phyloP scores from a whole-genome alignment of 306 rosid species.

The Sesbania bispinosa region DNA sequence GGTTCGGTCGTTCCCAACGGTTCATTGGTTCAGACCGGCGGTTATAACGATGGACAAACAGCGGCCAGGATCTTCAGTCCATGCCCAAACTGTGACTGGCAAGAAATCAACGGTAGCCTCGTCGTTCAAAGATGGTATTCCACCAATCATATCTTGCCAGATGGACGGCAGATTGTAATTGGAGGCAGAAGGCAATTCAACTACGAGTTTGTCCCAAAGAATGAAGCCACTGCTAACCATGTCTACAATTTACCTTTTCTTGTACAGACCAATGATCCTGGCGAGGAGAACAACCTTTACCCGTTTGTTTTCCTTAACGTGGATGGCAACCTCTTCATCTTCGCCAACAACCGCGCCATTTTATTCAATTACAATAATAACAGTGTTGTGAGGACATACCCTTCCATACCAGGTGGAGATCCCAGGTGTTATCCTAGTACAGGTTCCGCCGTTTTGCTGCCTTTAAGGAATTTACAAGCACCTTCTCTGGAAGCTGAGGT shows the following conservation, averaged over 20 bases:
- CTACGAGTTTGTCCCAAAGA: conserved; percentile 71
- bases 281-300: conserved; percentile 62
- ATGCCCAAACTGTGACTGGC: no score
- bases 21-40: conserved; percentile 64
- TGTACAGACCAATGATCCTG: conserved; percentile 40
- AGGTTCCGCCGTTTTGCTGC: conserved; percentile 68
- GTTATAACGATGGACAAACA: conserved; percentile 56
- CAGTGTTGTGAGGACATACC: conserved; percentile 38
- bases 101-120: no score
- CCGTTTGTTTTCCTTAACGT: conserved; percentile 64
- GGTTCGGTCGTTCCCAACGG: conserved; percentile 53
- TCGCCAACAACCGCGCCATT: conserved; percentile 63
- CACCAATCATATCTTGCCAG: no score
- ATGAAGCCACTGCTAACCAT: not conserved
- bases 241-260: conserved; percentile 41
- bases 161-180: no score
- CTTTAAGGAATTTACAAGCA: conserved; percentile 39
- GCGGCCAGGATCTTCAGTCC: conserved; percentile 41
- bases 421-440: conserved; percentile 71
- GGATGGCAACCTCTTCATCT: conserved; percentile 62
- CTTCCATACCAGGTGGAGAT: conserved; percentile 64
- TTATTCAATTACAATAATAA: conserved; percentile 38
- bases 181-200: conserved; percentile 44
- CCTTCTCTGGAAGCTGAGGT: conserved; percentile 47
- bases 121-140: no score